These are phyloP conservation scores for Coniochaeta sp. DNA, from an alignment of 2,329 filamentous ascomycete genomes.

Conservation along the genomic window DNA sequence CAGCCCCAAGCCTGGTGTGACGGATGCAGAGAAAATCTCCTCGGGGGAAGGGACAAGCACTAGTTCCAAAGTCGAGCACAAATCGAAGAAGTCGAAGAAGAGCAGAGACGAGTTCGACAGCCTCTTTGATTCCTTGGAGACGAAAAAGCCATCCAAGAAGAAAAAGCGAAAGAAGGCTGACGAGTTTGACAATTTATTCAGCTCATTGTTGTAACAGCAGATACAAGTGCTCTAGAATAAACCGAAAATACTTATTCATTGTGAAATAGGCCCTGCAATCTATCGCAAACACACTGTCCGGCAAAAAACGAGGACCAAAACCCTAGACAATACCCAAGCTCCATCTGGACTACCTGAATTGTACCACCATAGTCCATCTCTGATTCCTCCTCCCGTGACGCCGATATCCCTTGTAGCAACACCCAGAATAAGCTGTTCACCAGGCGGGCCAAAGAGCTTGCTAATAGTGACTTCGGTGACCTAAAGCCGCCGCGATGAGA, in stretches of 20 bases:
- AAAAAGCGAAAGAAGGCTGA: slow-evolving; percentile 41
- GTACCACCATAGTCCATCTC: not conserved
- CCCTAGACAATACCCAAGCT: not conserved
- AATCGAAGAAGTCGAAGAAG: slow-evolving; percentile 24
- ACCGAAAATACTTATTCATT: not conserved
- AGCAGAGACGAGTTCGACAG: slow-evolving; percentile 57
- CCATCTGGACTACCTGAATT: not conserved
- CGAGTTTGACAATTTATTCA: slow-evolving; percentile 69
- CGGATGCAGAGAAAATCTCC: not conserved
- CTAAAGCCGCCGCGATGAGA: not conserved
- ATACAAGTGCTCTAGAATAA: not conserved
- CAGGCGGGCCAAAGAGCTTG: not conserved
- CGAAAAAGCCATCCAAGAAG: slow-evolving; percentile 32
- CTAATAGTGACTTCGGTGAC: not conserved
- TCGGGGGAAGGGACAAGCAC: not conserved
- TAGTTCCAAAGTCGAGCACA: slow-evolving; percentile 34
- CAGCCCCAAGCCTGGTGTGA: not conserved
- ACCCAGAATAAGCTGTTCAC: not conserved
- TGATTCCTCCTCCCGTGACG: not conserved
- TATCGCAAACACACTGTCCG: not conserved
- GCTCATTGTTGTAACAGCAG: slow-evolving; percentile 37
- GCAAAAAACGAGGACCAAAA: not conserved
- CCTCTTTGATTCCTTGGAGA: slow-evolving; percentile 51
- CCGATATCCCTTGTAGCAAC: not conserved
- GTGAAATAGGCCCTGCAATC: not conserved